Percentiles rank a stretch among this genome's conserved stretches.
phyloP scores from a whole-genome alignment of 2,329 filamentous ascomycete species.

The Pseudocercospora macadamiae region DNA sequence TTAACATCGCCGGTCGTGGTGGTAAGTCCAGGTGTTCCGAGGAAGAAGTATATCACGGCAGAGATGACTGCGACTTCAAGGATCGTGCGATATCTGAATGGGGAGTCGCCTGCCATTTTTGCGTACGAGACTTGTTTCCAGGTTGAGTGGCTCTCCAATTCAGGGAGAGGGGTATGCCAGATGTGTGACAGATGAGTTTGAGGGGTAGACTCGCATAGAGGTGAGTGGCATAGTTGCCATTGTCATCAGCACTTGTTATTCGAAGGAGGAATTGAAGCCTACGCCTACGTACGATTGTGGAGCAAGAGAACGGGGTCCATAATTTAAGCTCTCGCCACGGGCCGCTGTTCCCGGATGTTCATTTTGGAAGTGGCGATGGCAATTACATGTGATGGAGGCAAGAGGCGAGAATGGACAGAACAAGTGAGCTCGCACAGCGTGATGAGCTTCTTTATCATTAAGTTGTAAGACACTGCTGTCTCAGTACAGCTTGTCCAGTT shows the following conservation, averaged over 20 bases:
- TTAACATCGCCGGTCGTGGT: background rate
- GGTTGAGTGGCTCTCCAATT: too few relatives aligned
- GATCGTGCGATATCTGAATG: constrained; percentile 34
- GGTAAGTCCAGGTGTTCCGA: constrained; percentile 35
- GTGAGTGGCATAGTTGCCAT: too few relatives aligned
- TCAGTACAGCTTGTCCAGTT: constrained; percentile 24
- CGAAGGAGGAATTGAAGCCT: too few relatives aligned
- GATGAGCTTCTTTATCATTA: too few relatives aligned
- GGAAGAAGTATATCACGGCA: constrained; percentile 36
- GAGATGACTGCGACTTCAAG: constrained; percentile 38
- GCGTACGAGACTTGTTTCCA: background rate
- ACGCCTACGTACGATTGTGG: background rate
- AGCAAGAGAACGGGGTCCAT: too few relatives aligned
- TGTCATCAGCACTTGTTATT: too few relatives aligned
- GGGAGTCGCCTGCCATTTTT: constrained; percentile 9
- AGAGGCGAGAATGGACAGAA: background rate
- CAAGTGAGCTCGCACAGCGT: too few relatives aligned
- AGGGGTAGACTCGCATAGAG: too few relatives aligned
- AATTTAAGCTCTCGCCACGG: background rate
- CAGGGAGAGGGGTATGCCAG: too few relatives aligned
- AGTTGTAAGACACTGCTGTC: background rate
- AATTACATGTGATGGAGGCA: background rate
- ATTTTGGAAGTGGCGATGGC: background rate
- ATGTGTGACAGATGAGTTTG: background rate
- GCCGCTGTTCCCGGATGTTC: background rate